Base-by-base conservation (phyloP, 2,329 filamentous ascomycete species). In the Graphiopsis chlorocephala region DNA sequence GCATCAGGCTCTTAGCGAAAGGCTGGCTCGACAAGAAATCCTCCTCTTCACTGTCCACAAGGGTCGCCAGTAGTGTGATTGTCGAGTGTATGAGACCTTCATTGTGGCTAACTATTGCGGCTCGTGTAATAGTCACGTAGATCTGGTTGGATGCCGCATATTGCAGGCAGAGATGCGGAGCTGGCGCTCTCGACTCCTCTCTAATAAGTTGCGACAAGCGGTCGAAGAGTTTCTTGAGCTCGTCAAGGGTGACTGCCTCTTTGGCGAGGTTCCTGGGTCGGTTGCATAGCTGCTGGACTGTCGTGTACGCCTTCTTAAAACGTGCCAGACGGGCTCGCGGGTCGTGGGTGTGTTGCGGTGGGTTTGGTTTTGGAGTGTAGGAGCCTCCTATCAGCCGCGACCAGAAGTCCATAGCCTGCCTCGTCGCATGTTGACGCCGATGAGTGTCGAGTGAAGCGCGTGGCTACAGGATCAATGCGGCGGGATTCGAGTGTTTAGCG, bases 1-100 rank as follows among this genome's bases (percentile, higher is more conserved):
- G 92, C 74, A 96, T 95, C 73, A 99, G 78, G 72, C 92, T 94
- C 65, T 89, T 86, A 2, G 95, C 92, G 76, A 99, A 99, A 63
- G 87, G 84, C 33, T 89, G 86, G 73, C 91, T 96, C 74, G 96
- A 91, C 56, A 97, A 87, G 73, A 98, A 96, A 38, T 93, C 92
- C 75, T 97, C 95, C 79, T 97, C 93, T 77, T 98, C 95, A 76
- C 93, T 95, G 78, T 99, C 95, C 72, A 98, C 91, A 68, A 99
- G 84, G 17, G 92, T 93, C 64, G 92, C 92, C 78, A 97, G 97
- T 74, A 97, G 88, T 47, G 89, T 83, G 42, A 97, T 90, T 28
- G 91, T 90, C 73, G 94, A 91, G 69, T 90, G 88, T 70, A 98
- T 90, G 73, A 97, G 89, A 74, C 87, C 89, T 72, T 96, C 90